Base-by-base conservation (phyloP, 768 basidiomycete species). In the Gymnopilus junonius region DNA sequence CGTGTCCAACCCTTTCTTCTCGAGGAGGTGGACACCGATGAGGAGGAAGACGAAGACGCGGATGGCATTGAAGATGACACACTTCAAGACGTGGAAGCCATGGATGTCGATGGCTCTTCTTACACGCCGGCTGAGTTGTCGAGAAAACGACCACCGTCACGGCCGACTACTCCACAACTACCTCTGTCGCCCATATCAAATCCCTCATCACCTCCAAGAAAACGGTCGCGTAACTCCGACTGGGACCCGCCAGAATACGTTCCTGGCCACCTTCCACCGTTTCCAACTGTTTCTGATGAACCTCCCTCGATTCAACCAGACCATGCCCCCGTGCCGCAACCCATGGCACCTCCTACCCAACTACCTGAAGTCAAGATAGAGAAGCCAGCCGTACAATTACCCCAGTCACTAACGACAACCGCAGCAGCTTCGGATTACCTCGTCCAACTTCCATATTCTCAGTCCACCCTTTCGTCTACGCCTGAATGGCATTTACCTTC, bases 401-500 rank as follows among this genome's bases (percentile, higher is more conserved):
- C 77, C 0, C 77, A 79, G 61, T 79, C 80, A 56, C 46, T 88
- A 70, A 51, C 48, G 29, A 74, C 86, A 55, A 71, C 82, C 66
- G 68, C 84, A 65, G 78, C 83, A 2, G 82, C 88, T 1, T 87
- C 91, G 2, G 90, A 93, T 72, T 90, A 91, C 62, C 78, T 88
- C 25, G 83, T 88, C 11, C 86, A 87, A 69, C 84, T 93, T 1
- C 90, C 92, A 4, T 94, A 94, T 69, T 83, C 83, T 1, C 86
- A 89, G 66, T 94, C 92, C 0, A 81, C 89, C 3, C 84, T 94
- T 23, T 83, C 90, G 4, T 77, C 81, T 7, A 79, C 84, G 7
- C 82, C 90, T 17, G 83, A 89, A 69, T 88, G 90, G 86, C 91
- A 93, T 71, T 78, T 93, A 0, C 91, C 89, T 2, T 68, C 84